phyloP scores from a whole-genome alignment of 352 stramenopile species.

The Thraustochytrium sp. region DNA sequence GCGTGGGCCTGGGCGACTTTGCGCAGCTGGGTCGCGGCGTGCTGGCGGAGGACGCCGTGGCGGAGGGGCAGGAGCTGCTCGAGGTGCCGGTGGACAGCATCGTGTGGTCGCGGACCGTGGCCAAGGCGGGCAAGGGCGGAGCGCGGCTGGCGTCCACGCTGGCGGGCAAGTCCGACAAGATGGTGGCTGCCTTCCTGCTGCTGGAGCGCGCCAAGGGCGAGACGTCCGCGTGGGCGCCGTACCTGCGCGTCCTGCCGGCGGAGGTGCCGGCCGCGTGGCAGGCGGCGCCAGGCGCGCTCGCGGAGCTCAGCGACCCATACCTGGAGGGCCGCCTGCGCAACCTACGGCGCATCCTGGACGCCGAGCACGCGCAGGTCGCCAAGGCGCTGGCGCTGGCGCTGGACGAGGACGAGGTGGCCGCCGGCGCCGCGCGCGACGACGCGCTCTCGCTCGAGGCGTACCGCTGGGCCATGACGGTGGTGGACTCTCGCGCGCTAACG shows the following conservation, averaged over 20 bases:
- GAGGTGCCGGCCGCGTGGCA: constrained; percentile 18
- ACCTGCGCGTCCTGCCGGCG: constrained; percentile 43
- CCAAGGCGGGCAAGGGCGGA: not conserved
- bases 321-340: not conserved
- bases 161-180: not conserved
- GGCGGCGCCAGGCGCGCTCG: not conserved
- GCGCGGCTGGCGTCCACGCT: not conserved
- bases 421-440: not conserved
- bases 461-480: constrained; percentile 51
- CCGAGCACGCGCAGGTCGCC: not conserved
- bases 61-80: constrained; percentile 43
- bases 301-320: not conserved
- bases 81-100: constrained; percentile 27
- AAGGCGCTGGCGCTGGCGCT: not conserved
- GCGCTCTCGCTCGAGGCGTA: constrained; percentile 30
- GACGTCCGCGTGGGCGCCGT: constrained; percentile 39
- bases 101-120: constrained; percentile 19
- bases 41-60: constrained; percentile 16
- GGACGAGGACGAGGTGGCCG: not conserved
- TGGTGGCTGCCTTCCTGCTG: constrained; percentile 40
- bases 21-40: constrained; percentile 49
- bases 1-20: constrained; percentile 45
- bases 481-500: constrained; percentile 70
- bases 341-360: not conserved
- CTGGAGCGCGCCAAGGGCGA: constrained; percentile 30